A percentile compares a stretch with the other conserved stretches of the same genome.
phyloP scores from a whole-genome alignment of 306 rosid genomes.

The Prunus mira region DNA sequence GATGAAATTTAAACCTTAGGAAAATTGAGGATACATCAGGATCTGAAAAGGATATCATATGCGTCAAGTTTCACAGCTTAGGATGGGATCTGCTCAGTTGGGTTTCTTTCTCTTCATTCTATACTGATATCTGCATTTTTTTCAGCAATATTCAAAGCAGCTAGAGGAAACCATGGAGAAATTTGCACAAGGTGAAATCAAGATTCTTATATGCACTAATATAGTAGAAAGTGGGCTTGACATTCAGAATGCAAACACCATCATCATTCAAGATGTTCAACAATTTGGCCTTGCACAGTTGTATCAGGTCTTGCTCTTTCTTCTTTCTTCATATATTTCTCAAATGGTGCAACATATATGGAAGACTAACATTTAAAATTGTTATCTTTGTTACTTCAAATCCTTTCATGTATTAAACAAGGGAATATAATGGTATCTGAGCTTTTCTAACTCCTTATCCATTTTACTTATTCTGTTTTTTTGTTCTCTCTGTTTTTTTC shows the following conservation, averaged over 20 bases:
- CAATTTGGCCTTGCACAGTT: slow-evolving; percentile 95
- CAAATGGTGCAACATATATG: not conserved
- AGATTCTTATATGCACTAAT: slow-evolving; percentile 79
- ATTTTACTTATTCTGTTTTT: not conserved
- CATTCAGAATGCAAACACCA: slow-evolving; percentile 98
- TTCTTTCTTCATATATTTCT: slow-evolving; percentile 14
- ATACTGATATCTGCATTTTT: slow-evolving; percentile 13
- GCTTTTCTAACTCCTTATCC: not conserved
- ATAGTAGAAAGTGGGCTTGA: slow-evolving; percentile 99
- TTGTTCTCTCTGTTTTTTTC: not conserved
- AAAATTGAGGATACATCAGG: not conserved
- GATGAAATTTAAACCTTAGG: not conserved
- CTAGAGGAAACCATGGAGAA: slow-evolving; percentile 94
- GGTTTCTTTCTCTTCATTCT: not conserved
- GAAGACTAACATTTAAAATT: not conserved
- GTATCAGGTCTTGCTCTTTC: slow-evolving; percentile 73
- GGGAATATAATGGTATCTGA: not conserved
- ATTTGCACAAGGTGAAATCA: slow-evolving; percentile 76
- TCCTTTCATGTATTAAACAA: slow-evolving; percentile 4
- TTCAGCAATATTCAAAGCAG: slow-evolving; percentile 86
- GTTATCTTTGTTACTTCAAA: not conserved
- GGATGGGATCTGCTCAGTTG: not conserved
- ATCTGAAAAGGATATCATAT: not conserved
- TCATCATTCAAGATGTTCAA: slow-evolving; percentile 94
- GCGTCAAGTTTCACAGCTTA: not conserved